Base-by-base conservation (phyloP, 345 rosid genomes). In the Salix viminalis region DNA sequence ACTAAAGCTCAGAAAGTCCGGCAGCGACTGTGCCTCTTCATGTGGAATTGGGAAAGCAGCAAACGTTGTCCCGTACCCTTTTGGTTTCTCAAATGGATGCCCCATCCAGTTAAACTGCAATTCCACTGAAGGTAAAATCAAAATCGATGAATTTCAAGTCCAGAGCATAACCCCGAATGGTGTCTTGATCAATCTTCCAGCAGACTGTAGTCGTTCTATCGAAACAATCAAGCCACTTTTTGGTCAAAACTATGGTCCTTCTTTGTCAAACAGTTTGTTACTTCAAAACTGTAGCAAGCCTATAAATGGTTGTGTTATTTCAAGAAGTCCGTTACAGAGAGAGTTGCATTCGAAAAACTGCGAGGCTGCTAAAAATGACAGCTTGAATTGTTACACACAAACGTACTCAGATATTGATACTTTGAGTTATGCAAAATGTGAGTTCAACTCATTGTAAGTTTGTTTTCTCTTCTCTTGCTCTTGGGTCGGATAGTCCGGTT, bases 61-160 rank as follows among this genome's bases (percentile, higher is more conserved):
- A 2, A 75, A 32, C 19, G 2, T 11, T 13, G 77, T 91, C 16
- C 79, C 83, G 32, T 91, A 87, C 71, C 99, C 99, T 0, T 96
- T 93, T 75, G 97, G 98, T n/a, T 93, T 92, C 83, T 83, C 96
- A 2, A 0, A 28, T 14, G 83, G 69, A 7, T 93, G 92, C 68
- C 71, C 23, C 41, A 92, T 96, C 85, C 50, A 0, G 6, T 77
- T 96, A 19, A 39, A 28, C 26, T 96, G 99, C 80, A 39, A 1
- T 46, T 14, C 21, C 26, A 0, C 36, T 3, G 14, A 37, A 9
- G 21, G 56, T 9, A 37, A 48, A 8, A 71, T 85, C 24, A 30
- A 0, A 61, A 86, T 92, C 50, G 93, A 92, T 6, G 80, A 10
- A 1, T 93, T 93, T 41, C 18, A 12, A 11, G 92, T 96, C 16